Percentiles rank a stretch among this genome's conserved stretches.
Conservation (phyloP, 495 filamentous ascomycete genomes). For the Talaromyces trachyspermus region DNA sequence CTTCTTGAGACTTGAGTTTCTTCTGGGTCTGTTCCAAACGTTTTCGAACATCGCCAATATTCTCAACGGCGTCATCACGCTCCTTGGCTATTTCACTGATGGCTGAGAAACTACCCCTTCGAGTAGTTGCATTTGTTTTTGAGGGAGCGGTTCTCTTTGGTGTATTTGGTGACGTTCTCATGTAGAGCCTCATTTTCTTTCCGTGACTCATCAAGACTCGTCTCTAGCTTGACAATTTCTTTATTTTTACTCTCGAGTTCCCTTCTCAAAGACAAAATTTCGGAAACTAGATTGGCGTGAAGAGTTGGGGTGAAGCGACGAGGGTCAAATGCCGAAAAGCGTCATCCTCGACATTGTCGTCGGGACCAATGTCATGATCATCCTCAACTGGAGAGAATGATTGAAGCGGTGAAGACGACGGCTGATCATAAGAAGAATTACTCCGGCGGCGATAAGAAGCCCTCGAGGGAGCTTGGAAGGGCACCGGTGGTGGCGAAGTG, state of each 20-base stretch:
- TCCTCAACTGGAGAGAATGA: conserved; percentile 30
- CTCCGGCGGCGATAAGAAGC: conserved; percentile 42
- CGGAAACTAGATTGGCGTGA: conserved; percentile 88
- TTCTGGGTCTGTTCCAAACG: conserved; percentile 75
- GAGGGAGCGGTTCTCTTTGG: conserved; percentile 69
- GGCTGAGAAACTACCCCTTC: conserved; percentile 84
- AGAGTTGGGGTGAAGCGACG: conserved; percentile 90
- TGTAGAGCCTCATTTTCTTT: conserved; percentile 67
- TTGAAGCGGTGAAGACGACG: conserved; percentile 57
- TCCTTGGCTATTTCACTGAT: conserved; percentile 76
- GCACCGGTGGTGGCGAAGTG: conserved; percentile 60
- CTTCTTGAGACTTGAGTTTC: conserved; percentile 70
- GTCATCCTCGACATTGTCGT: conserved; percentile 48
- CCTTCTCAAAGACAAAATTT: conserved; percentile 79
- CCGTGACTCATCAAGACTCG: conserved; percentile 58
- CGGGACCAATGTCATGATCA: conserved; percentile 10
- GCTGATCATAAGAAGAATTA: conserved; percentile 54
- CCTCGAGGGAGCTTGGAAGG: conserved; percentile 54
- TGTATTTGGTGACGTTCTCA: conserved; percentile 48
- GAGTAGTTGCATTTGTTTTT: conserved; percentile 78
- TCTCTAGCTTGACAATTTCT: conserved; percentile 76
- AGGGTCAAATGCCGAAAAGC: conserved; percentile 74
- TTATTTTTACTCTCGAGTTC: conserved; percentile 84
- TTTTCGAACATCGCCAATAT: conserved; percentile 63
- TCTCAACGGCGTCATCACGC: conserved; percentile 74